Evolutionary conservation across 2,329 filamentous ascomycete genomes (phyloP).

Genomic region (Amphichorda felina): DNA sequence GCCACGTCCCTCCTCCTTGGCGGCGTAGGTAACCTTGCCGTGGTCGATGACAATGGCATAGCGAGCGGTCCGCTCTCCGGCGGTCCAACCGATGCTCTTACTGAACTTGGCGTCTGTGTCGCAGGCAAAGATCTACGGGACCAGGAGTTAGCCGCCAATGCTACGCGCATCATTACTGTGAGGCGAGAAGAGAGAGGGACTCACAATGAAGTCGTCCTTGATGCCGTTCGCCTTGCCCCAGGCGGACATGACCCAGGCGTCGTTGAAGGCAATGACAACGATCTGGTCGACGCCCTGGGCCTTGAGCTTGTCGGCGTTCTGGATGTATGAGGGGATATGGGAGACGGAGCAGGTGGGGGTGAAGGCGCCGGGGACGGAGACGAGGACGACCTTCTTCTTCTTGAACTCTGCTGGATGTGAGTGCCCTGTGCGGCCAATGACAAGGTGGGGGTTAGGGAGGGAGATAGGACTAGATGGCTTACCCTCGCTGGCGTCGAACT

Average conservation of each 20-base stretch:
- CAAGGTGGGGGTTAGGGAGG: neutral
- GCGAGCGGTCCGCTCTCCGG: slow-evolving; percentile 62
- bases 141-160: neutral
- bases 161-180: neutral
- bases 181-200: slow-evolving; percentile 9
- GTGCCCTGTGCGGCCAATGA: neutral
- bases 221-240: slow-evolving; percentile 83
- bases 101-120: slow-evolving; percentile 61
- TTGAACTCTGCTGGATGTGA: slow-evolving; percentile 30
- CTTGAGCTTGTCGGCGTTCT: slow-evolving; percentile 58
- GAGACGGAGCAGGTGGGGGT: slow-evolving; percentile 74
- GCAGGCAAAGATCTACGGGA: slow-evolving; percentile 56
- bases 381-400: slow-evolving; percentile 43
- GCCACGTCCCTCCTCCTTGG: slow-evolving; percentile 48
- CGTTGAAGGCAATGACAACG: slow-evolving; percentile 74
- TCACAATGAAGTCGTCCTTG: slow-evolving; percentile 51
- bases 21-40: slow-evolving; percentile 73
- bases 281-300: slow-evolving; percentile 74
- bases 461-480: too few relatives aligned
- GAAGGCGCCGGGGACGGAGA: slow-evolving; percentile 60
- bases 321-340: slow-evolving; percentile 73
- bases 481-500: slow-evolving; percentile 71
- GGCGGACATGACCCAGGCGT: slow-evolving; percentile 76
- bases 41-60: slow-evolving; percentile 76
- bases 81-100: slow-evolving; percentile 65